Conservation (phyloP, 108 stramenopile species). For the Fistulifera pelliculosa region DNA sequence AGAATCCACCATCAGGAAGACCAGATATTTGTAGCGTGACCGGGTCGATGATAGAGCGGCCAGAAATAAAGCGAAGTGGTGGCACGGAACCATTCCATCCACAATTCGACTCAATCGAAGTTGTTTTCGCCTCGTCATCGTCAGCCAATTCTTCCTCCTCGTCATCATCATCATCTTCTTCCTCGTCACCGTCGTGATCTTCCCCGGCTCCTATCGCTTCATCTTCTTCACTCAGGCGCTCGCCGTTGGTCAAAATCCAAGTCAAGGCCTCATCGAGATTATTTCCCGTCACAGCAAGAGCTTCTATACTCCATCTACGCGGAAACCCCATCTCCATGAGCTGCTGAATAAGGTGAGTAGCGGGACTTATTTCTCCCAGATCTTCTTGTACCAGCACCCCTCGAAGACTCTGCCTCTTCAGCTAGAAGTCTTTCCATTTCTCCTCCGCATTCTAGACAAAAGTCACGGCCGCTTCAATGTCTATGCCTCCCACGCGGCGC, state of each 20-base stretch:
- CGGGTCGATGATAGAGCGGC: constrained; percentile 55
- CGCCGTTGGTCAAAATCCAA: constrained; percentile 93
- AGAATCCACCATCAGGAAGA: constrained; percentile 70
- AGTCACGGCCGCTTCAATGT: constrained; percentile 93
- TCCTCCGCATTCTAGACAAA: constrained; percentile 88
- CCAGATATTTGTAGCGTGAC: constrained; percentile 62
- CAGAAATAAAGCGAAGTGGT: constrained; percentile 68
- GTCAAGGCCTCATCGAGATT: constrained; percentile 94
- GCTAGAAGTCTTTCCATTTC: constrained; percentile 91
- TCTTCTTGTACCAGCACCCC: constrained; percentile 31
- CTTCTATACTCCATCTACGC: constrained; percentile 85
- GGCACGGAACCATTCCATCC: constrained; percentile 57
- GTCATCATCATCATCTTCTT: constrained; percentile 9
- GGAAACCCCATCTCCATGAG: constrained; percentile 97
- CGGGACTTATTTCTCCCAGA: constrained; percentile 17
- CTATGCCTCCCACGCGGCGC: constrained; percentile 72
- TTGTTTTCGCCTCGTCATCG: constrained; percentile 8
- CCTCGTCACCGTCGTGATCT: constrained; percentile 6
- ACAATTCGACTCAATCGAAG: constrained; percentile 6
- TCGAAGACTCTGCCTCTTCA: constrained; percentile 41
- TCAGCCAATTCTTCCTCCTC: constrained; percentile 21
- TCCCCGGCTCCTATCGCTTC: not conserved
- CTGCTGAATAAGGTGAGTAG: constrained; percentile 68
- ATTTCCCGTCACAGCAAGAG: constrained; percentile 81
- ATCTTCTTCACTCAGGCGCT: constrained; percentile 31